Evolutionary conservation across 768 basidiomycete species (phyloP).

Genomic region (Thelephora aurantiotincta): DNA sequence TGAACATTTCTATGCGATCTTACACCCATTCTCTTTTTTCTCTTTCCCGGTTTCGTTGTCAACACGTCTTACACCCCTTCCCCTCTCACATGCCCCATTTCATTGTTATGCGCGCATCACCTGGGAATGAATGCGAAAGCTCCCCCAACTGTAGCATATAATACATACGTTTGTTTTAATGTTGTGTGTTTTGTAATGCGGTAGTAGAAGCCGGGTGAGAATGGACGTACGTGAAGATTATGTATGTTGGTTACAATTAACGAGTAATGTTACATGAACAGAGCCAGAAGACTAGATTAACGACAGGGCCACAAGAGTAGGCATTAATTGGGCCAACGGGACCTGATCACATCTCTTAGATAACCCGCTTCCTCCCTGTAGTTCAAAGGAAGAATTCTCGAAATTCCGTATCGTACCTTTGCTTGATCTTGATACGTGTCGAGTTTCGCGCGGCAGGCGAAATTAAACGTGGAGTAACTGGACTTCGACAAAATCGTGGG

Average conservation of each 20-base stretch:
- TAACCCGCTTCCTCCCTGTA: slow-evolving; percentile 52
- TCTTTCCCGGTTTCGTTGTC: no score
- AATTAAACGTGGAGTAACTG: slow-evolving; percentile 60
- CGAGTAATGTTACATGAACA: no score
- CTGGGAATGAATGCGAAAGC: slow-evolving; percentile 1
- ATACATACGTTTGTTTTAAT: no score
- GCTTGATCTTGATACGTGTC: slow-evolving; percentile 79
- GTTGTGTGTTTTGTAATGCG: no score
- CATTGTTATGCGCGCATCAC: slow-evolving; percentile 4
- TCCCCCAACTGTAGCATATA: neutral
- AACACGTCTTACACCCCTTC: no score
- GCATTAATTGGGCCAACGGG: slow-evolving; percentile 34
- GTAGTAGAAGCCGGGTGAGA: no score
- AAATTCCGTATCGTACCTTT: slow-evolving; percentile 74
- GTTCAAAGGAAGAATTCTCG: slow-evolving; percentile 47
- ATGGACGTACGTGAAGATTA: neutral
- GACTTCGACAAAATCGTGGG: slow-evolving; percentile 47
- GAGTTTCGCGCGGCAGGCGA: slow-evolving; percentile 75
- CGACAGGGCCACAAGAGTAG: no score
- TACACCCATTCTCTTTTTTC: no score
- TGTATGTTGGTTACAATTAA: no score
- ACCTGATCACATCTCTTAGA: slow-evolving; percentile 45
- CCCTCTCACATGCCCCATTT: neutral
- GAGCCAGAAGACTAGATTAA: neutral
- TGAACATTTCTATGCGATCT: slow-evolving; percentile 7